Evolutionary conservation across 2,329 filamentous ascomycete genomes (phyloP), one percentile per base, ranked within the genome.

Genomic region (Seiridium cupressi): DNA sequence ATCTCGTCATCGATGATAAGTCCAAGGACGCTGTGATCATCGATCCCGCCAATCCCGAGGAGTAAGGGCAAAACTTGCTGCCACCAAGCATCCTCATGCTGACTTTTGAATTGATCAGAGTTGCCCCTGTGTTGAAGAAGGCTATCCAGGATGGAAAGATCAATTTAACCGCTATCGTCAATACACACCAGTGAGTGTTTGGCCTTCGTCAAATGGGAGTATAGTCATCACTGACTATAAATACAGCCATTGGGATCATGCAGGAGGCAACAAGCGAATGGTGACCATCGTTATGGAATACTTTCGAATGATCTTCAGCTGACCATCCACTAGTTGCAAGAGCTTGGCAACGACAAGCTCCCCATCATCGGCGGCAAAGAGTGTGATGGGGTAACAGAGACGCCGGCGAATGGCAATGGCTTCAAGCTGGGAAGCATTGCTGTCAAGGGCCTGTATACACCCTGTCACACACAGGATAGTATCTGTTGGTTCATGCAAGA

Each of bases 401-500:
- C 90, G 0, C 94, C 94, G 0, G 76, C 78, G 3, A 85, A 98
- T 73, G 87, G 88, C 44, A 86, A 92, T 65, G 86, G 81, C 3
- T 97, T 97, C 81, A 89, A 86, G 64, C 86, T 99, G 63, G 95
- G 95, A 59, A 83, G 84, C 66, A 95, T 99, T 74, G 83, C 84
- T 11, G 89, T 97, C 60, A 94, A 86, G 72, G 90, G 91, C 32
- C 80, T 98, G n/a, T 91, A 98, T 77, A 99, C 95, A 10, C 95
- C 95, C 1, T 99, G 95, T 75, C 95, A 99, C 74, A 99, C 95
- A 1, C 93, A 97, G 78, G 95, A 99, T 78, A 97, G 93, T 75
- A 97, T 99, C 73, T 99, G 95, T 81, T 99, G 89, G 80, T 92
- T 88, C 67, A 88, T 95, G 80, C 86, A 97, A 76, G 94, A 99